Evolutionary conservation across 805 yeast genomes (phyloP).

Genomic region (Alloascoidea hylecoeti): DNA sequence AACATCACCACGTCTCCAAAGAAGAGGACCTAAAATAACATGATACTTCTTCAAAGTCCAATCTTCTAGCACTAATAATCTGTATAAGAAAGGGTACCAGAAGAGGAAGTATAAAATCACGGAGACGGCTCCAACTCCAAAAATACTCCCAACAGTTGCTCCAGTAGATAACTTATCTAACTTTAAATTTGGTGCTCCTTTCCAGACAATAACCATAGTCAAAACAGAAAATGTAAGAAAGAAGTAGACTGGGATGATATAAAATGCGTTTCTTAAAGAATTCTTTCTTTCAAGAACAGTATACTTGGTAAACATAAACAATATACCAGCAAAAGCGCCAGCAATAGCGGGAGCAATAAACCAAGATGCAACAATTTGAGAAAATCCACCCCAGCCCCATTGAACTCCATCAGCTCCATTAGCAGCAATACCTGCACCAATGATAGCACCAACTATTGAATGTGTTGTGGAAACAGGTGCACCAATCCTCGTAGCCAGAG

Average conservation of each 20-base stretch:
- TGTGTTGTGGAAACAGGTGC: conserved; percentile 79
- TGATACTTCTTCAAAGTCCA: conserved; percentile 53
- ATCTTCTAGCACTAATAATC: conserved; percentile 47
- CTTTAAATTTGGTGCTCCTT: conserved; percentile 60
- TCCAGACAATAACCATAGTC: conserved; percentile 70
- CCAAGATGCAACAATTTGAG: conserved; percentile 70
- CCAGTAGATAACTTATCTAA: conserved; percentile 37
- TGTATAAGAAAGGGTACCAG: conserved; percentile 45
- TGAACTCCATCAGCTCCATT: conserved; percentile 41
- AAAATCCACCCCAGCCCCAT: conserved; percentile 71
- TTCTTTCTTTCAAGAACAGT: conserved; percentile 45
- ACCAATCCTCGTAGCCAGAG: conserved; percentile 51
- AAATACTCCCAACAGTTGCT: conserved; percentile 40
- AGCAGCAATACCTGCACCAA: conserved; percentile 66
- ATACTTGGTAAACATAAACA: conserved; percentile 46
- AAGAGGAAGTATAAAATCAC: conserved; percentile 33
- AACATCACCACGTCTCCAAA: conserved; percentile 40
- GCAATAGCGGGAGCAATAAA: conserved; percentile 64
- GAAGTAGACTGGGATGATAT: conserved; percentile 45
- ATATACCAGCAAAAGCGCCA: conserved; percentile 43
- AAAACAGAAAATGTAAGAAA: conserved; percentile 44
- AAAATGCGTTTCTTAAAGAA: conserved; percentile 38
- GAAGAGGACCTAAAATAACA: conserved; percentile 42
- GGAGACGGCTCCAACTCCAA: conserved; percentile 55
- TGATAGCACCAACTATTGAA: conserved; percentile 62